These are phyloP conservation scores for Funneliformis geosporum DNA, from an alignment of 192 early-diverging fungal species.

Conservation along the genomic window DNA sequence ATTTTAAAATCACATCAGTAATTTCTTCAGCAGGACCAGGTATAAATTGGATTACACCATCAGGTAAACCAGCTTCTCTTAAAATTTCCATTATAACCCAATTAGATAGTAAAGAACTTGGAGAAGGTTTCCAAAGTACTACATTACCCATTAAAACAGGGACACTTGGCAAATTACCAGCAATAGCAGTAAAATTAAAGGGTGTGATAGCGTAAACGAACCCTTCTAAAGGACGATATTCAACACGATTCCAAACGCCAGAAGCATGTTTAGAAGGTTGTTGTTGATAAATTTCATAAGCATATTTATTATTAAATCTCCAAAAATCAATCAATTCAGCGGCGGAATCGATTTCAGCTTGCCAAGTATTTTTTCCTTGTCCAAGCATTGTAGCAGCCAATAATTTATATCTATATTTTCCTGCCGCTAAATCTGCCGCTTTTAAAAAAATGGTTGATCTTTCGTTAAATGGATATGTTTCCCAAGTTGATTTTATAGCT, in stretches of 20 bases:
- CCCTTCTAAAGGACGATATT: conserved; percentile 97
- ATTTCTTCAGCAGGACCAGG: conserved; percentile 87
- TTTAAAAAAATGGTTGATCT: conserved; percentile 95
- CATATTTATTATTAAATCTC: conserved; percentile 94
- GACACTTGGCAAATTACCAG: conserved; percentile 89
- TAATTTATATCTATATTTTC: conserved; percentile 85
- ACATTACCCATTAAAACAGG: conserved; percentile 98
- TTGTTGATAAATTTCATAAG: conserved; percentile 88
- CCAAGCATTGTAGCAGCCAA: conserved; percentile 98
- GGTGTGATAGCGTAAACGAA: conserved; percentile 97
- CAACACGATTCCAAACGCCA: conserved; percentile 90
- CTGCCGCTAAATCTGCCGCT: conserved; percentile 89
- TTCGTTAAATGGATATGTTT: conserved; percentile 90
- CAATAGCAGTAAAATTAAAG: conserved; percentile 99
- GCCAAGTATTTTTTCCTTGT: conserved; percentile 97
- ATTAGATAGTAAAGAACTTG: conserved; percentile 84
- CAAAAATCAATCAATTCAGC: conserved; percentile 93
- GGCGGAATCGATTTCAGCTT: conserved; percentile 98
- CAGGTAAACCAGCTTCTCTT: conserved; percentile 93
- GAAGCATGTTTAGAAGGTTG: conserved; percentile 89
- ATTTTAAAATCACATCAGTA: conserved; percentile 75
- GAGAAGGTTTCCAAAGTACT: conserved; percentile 96
- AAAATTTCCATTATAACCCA: conserved; percentile 89
- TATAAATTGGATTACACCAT: conserved; percentile 96
- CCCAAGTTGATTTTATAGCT: conserved; percentile 85